Evolutionary conservation across 345 rosid species (phyloP).

Genomic region (Nephelium lappaceum): DNA sequence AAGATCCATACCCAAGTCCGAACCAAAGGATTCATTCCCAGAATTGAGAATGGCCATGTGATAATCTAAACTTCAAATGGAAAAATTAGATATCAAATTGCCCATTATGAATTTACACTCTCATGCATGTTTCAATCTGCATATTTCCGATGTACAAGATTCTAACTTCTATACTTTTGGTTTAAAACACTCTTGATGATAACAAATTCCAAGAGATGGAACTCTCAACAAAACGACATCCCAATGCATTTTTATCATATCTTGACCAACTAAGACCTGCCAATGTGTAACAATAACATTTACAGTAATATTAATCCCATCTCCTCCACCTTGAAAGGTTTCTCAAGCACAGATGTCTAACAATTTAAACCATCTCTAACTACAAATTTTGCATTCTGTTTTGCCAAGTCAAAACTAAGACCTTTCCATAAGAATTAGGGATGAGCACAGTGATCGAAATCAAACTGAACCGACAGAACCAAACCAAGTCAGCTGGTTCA

Average conservation of each 20-base stretch:
- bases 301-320: conserved; percentile 1
- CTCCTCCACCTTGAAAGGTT: neutral
- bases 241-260: neutral
- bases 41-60: neutral
- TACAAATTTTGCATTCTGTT: neutral
- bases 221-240: neutral
- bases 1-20: conserved; percentile 6
- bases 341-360: neutral
- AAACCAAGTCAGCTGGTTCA: no score
- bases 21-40: neutral
- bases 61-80: neutral
- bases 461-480: no score
- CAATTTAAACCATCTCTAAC: neutral
- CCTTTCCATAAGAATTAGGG: neutral
- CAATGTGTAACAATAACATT: neutral
- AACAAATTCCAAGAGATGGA: neutral
- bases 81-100: neutral
- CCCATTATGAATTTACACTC: neutral
- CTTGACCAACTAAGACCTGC: neutral
- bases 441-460: no score
- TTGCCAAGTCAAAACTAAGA: neutral
- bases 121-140: neutral
- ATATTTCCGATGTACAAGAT: neutral
- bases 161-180: neutral
- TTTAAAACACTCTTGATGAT: neutral